These are phyloP conservation scores for Hsuehochloa calcarea DNA, from an alignment of 176 grass and related monocot genomes.

Conservation along the genomic window DNA sequence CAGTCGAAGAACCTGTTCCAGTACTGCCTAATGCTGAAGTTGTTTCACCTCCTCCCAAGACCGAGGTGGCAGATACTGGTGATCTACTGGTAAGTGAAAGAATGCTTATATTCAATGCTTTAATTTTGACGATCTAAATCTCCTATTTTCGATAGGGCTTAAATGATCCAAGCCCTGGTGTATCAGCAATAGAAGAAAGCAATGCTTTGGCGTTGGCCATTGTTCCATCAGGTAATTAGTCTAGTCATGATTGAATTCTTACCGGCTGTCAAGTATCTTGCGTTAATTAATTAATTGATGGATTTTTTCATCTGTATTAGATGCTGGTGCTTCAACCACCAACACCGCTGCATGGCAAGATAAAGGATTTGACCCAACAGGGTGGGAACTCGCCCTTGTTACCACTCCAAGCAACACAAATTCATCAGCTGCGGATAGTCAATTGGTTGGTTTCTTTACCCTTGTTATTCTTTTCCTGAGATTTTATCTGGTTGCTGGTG, in stretches of 20 bases:
- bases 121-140: conserved; percentile 25
- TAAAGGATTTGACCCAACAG: conserved; percentile 96
- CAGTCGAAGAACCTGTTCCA: conserved; percentile 51
- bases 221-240: conserved; percentile 58
- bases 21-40: conserved; percentile 44
- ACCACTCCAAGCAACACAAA: conserved; percentile 66
- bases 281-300: neutral
- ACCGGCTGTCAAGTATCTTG: neutral
- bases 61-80: conserved; percentile 47
- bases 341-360: conserved; percentile 53
- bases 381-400: conserved; percentile 98
- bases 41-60: conserved; percentile 48
- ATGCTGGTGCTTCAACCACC: conserved; percentile 45
- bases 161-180: conserved; percentile 67
- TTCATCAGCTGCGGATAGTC: conserved; percentile 51
- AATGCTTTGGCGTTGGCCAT: conserved; percentile 90
- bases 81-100: conserved; percentile 78
- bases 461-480: neutral
- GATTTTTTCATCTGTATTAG: conserved; percentile 37
- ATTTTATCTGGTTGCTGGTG: conserved; percentile 12
- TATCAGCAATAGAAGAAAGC: conserved; percentile 88
- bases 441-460: conserved; percentile 67
- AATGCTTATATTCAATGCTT: neutral
- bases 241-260: neutral
- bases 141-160: conserved; percentile 51